Base-by-base conservation (phyloP, 768 basidiomycete species). In the Xerocomellus intermedius region DNA sequence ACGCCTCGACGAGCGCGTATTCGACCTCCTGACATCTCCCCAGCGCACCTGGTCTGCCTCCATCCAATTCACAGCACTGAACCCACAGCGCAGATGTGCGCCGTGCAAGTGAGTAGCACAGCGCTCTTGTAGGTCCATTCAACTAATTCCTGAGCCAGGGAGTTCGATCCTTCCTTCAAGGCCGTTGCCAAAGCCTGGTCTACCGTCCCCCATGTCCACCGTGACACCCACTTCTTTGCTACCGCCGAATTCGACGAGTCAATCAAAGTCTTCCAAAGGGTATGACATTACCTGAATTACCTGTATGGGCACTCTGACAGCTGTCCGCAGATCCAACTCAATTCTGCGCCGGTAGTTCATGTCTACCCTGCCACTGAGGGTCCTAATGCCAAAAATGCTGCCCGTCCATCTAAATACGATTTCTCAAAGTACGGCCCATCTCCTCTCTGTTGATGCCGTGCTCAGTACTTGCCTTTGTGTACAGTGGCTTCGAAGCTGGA, bases 211-310 rank as follows among this genome's bases (percentile, higher is more conserved):
- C 63, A 79, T 52, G 76, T 76, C 21, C 73, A 88, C n/a, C 82
- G 87, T 39, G 80, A 91, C 69, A 75, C 78, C 52, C 95, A 98
- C 71, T 95, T 98, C 82, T 99, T 98, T 66, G 97, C 85, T 9
- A 87, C 86, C 13, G 70, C 93, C 30, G 97, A 99, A 72, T 98
- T 97, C 67, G 84, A 90, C 64, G 78, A 89, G 36, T 87, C 83
- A 8, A 78, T 83, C 51, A 71, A 75, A 2, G 79, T 93, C 42
- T 99, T 96, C 76, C 86, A 90, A 74, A 85, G 83, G 78, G 94
- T 92, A 48, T 26, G 67, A 56, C 13, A n/a, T 39, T 13, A 22
- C 28, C 7, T 3, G 10, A n/a, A 16, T 10, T 33, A 8, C 26
- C 50, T 32, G 33, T 22, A 12, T 16, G 7, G 19, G 16, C 13